Base-by-base conservation (phyloP, 371 early-diverging fungal genomes). In the Rhizopus stolonifer region DNA sequence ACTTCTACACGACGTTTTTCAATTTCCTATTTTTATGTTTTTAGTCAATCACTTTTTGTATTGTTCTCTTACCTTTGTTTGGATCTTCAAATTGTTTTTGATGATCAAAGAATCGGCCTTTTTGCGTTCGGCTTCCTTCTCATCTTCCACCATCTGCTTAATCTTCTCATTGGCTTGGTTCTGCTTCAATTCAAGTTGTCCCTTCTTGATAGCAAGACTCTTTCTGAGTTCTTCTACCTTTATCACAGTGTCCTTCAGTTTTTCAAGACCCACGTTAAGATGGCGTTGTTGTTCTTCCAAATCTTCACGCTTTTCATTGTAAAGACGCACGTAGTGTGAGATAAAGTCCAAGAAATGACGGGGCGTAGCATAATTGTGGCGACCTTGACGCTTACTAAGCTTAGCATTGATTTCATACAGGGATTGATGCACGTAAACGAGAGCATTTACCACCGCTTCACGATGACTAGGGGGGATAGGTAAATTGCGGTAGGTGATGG, bases 251-350 rank as follows among this genome's bases (percentile, higher is more conserved):
- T 92, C 93, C 67, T 88, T 83, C 54, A 99, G 83, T 64, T 95
- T 95, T 56, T 96, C 99, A 50, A 99, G 77, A 58, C 99, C 99
- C 55, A 95, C 91, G 61, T 96, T 96, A 61, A 98, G 80, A 60
- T 99, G 99, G 29, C 96, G 91, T 65, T 99, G 99, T 67, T 95
- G 96, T 55, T 98, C 98, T 74, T 99, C 98, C 21, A 99, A 78
- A 61, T 94, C 92, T 56, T 91, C 93, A 21, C 95, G 88, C 69
- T 95, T 96, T 72, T 94, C 94, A 59, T 84, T 86, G 77, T 87
- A 96, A 55, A 98, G 69, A 34, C 87, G 83, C 23, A 89, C 91
- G 61, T 93, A 98, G 50, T 96, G 96, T 52, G 87, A 87, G 56
- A 99, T 92, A 65, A 96, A 96, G 72, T 99, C 99, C 44, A 99